Evolutionary conservation across 2,329 filamentous ascomycete genomes (phyloP).

Genomic region (Alternaria hordeiaustralica): DNA sequence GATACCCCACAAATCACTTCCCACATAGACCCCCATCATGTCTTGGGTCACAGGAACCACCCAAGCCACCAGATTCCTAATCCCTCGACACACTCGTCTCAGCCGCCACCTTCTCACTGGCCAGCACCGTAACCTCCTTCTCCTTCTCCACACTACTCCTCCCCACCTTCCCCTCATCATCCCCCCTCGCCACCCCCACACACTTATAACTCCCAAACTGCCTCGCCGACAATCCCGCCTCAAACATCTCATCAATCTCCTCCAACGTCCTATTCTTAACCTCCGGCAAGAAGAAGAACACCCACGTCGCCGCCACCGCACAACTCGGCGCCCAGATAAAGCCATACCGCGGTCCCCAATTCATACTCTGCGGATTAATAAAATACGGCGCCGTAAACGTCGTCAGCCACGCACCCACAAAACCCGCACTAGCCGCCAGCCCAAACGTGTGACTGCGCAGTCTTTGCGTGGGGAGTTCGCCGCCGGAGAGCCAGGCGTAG

Average conservation of each 20-base stretch:
- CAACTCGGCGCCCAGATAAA: conserved; percentile 61
- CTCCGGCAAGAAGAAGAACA: conserved; percentile 59
- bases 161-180: conserved; percentile 11
- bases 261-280: conserved; percentile 61
- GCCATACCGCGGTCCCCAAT: conserved; percentile 65
- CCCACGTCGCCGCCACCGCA: conserved; percentile 39
- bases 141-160: conserved; percentile 36
- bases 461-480: conserved; percentile 64
- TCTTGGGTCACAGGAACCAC: too few species aligned
- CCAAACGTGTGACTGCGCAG: conserved; percentile 65
- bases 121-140: conserved; percentile 31
- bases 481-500: conserved; percentile 65
- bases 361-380: conserved; percentile 61
- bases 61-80: conserved; percentile 5
- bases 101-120: conserved; percentile 34
- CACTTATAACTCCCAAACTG: conserved; percentile 53
- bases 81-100: conserved; percentile 34
- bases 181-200: conserved; percentile 21
- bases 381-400: conserved; percentile 67
- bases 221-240: conserved; percentile 51
- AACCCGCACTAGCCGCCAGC: conserved; percentile 59
- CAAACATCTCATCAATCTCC: conserved; percentile 63
- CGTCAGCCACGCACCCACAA: conserved; percentile 62
- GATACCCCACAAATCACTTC: neutral
- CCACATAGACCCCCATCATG: neutral